Evolutionary conservation across 148 eudicot genomes (phyloP), one percentile per base, ranked within the genome.

Genomic region (Silene conica): DNA sequence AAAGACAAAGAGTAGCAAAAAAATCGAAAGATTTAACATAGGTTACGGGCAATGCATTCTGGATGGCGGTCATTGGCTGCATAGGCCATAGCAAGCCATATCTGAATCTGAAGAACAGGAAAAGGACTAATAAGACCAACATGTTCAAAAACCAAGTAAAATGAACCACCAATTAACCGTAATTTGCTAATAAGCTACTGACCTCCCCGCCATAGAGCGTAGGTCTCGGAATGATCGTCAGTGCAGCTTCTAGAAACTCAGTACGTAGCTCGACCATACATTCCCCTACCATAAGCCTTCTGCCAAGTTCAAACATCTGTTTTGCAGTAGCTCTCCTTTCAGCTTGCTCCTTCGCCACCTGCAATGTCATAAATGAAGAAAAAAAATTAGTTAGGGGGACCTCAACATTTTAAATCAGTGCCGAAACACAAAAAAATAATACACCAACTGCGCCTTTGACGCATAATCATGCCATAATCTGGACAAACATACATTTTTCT

Each of bases 41-140:
- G n/a, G n/a, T n/a, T n/a, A n/a, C n/a, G 85, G 71, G 76, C 87
- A 71, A 95, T 95, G 83, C 98, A 95, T 78, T 95, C 98, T 22
- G 83, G 74, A 81, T 95, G 98, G 71, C 97, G 91, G 73, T 86
- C 82, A 73, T 95, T 83, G 67, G 98, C 98, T 78, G 92, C 98
- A 67, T 95, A 95, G 31, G 97, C 98, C 98, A 95, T 95, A 67
- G 90, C 98, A 80, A 95, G 92, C 98, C 98, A 95, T 86, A 95
- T 92, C 83, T 95, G 98, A 82, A 95, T 95, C 97, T 95, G 87
- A 50, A 79, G 57, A 74, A 45, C 69, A 80, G 62, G 78, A 46
- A 67, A 48, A 80, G 19, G 1, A 43, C 8, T 50, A 50, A 34
- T 72, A 21, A 72, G 20, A 8, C 41, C 34, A 71, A 55, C 28